Conservation (phyloP, 1,284 basidiomycete genomes). For the Peniophora sp. region DNA sequence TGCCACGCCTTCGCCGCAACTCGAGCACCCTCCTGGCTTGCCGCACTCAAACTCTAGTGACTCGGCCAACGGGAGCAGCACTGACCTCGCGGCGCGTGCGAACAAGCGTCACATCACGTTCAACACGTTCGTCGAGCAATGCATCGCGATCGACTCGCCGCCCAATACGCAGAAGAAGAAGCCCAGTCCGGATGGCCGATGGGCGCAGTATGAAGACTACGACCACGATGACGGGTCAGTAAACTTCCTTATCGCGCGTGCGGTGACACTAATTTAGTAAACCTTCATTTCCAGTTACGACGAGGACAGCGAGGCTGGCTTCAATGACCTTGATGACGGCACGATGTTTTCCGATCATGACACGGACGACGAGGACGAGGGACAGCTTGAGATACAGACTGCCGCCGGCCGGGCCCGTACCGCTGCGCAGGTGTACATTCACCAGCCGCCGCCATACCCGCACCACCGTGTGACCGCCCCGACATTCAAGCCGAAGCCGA, state of each 20-base stretch:
- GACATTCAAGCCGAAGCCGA: constrained; percentile 15
- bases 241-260: constrained; percentile 3
- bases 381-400: constrained; percentile 58
- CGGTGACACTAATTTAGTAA: constrained; percentile 6
- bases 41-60: constrained; percentile 18
- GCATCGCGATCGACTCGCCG: constrained; percentile 81
- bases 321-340: constrained; percentile 27
- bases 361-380: constrained; percentile 49
- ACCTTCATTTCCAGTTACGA: constrained; percentile 39
- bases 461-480: constrained; percentile 11
- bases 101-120: constrained; percentile 85
- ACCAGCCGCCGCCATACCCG: constrained; percentile 6
- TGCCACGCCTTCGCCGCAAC: constrained; percentile 6
- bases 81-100: constrained; percentile 30
- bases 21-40: not conserved
- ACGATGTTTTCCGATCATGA: constrained; percentile 21
- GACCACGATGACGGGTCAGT: constrained; percentile 58
- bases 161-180: constrained; percentile 29
- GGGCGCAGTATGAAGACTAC: constrained; percentile 24
- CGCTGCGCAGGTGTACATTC: constrained; percentile 19
- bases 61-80: constrained; percentile 20
- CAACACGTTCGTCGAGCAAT: constrained; percentile 98
- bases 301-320: constrained; percentile 49
- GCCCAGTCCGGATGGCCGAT: constrained; percentile 11
- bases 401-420: constrained; percentile 30